Conservation (phyloP, 176 grass and related monocot genomes). For the Neostapfia colusana region DNA sequence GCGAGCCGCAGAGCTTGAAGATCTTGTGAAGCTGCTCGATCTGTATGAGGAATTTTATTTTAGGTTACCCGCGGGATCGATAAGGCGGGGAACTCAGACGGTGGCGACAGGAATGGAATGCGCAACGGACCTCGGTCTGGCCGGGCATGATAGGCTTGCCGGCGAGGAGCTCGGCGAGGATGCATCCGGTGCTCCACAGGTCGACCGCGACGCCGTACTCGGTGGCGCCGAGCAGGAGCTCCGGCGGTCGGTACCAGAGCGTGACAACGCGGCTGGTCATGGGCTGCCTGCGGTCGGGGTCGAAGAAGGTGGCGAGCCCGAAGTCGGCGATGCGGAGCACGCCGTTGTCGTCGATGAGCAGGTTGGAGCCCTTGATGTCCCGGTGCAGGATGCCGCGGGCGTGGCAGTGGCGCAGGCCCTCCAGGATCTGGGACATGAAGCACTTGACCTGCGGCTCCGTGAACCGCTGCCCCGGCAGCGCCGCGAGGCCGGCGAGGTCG, state of each 20-base stretch:
- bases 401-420: conserved; percentile 62
- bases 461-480: conserved; percentile 50
- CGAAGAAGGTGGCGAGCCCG: conserved; percentile 63
- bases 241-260: conserved; percentile 72
- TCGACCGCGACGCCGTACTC: conserved; percentile 60
- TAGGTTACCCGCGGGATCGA: not conserved
- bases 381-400: conserved; percentile 51
- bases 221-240: conserved; percentile 69
- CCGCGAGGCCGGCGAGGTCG: conserved; percentile 73
- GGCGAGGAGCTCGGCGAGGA: conserved; percentile 65
- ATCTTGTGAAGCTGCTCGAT: conserved; percentile 90
- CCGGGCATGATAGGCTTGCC: conserved; percentile 77
- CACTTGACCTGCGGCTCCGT: conserved; percentile 70
- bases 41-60: not conserved
- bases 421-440: conserved; percentile 56
- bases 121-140: conserved; percentile 52
- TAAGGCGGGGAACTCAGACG: not conserved
- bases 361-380: conserved; percentile 75
- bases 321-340: conserved; percentile 62
- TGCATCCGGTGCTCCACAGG: conserved; percentile 70
- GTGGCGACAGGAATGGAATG: no score
- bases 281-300: conserved; percentile 37
- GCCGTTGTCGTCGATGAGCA: conserved; percentile 58
- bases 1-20: conserved; percentile 86
- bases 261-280: conserved; percentile 73